A percentile compares a stretch with the other conserved stretches of the same genome.
These are phyloP conservation scores for Keithomyces neogunnii DNA, from an alignment of 2,329 filamentous ascomycete species.

Conservation along the genomic window DNA sequence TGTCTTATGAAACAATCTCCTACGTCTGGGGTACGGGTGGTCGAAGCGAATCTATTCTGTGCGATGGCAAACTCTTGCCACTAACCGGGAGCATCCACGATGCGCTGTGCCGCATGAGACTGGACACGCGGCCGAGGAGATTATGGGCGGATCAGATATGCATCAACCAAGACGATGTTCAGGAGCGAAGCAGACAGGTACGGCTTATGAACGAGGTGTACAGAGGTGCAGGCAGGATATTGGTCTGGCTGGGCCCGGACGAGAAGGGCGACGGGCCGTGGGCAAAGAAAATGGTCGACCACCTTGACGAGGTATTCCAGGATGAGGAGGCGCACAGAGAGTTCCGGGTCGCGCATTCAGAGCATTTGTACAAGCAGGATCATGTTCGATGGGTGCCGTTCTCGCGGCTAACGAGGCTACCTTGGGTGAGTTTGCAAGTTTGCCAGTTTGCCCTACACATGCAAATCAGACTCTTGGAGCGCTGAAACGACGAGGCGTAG, in stretches of 20 bases:
- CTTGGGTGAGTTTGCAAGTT: slow-evolving; percentile 16
- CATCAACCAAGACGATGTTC: slow-evolving; percentile 28
- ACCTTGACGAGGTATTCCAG: slow-evolving; percentile 19
- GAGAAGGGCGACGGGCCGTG: slow-evolving; percentile 16
- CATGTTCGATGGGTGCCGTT: slow-evolving; percentile 22
- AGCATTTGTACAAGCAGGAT: slow-evolving; percentile 19
- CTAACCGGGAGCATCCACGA: slow-evolving; percentile 22
- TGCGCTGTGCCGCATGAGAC: slow-evolving; percentile 21
- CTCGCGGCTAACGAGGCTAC: slow-evolving; percentile 20
- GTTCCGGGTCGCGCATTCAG: slow-evolving; percentile 21
- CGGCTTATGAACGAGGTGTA: slow-evolving; percentile 29
- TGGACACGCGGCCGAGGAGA: slow-evolving; percentile 13
- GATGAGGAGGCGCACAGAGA: slow-evolving; percentile 20
- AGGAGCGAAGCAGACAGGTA: slow-evolving; percentile 28
- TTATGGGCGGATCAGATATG: slow-evolving; percentile 33
- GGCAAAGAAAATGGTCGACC: slow-evolving; percentile 19
- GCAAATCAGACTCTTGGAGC: background rate
- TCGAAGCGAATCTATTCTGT: slow-evolving; percentile 14
- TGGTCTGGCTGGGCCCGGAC: slow-evolving; percentile 28
- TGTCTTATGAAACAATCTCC: slow-evolving; percentile 24
- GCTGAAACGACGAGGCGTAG: slow-evolving; percentile 9
- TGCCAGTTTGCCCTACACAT: too few relatives aligned
- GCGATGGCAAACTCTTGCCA: slow-evolving; percentile 15
- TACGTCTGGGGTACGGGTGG: slow-evolving; percentile 25
- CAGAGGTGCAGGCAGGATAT: slow-evolving; percentile 20